Evolutionary conservation across 495 filamentous ascomycete species (phyloP), one percentile per base, ranked within the genome.

Genomic region (Podospora australis): DNA sequence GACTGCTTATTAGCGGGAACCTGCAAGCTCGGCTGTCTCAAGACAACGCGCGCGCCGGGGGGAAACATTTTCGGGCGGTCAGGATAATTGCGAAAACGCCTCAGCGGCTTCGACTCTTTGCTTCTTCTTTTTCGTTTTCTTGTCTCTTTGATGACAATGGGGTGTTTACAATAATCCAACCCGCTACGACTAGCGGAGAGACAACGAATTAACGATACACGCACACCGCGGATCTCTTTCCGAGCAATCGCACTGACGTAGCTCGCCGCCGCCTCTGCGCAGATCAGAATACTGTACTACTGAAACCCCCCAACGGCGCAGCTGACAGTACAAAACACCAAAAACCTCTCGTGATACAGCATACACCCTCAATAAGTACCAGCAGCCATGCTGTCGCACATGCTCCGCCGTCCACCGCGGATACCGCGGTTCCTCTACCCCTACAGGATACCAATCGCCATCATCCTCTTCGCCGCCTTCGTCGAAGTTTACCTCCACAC

Each of bases 221-320:
- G n/a, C n/a, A n/a, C n/a, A n/a, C n/a, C n/a, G n/a, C n/a, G n/a
- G n/a, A n/a, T n/a, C n/a, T n/a, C n/a, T n/a, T n/a, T 13, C 9
- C 32, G 32, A 17, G 5, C 14, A 36, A 17, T 36, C 32, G n/a
- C 32, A n/a, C 9, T 16, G 10, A n/a, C 9, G n/a, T n/a, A n/a
- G n/a, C n/a, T 67, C 65, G n/a, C 32, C 45, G 46, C 65, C 7
- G 56, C 54, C 16, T 47, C 39, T 3, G 53, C 72, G n/a, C n/a
- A 87, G 73, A 59, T 88, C 85, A 3, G n/a, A 17, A 36, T 16
- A 16, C 14, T 36, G 19, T 36, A 36, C 32, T 6, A 36, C 32
- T 36, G n/a, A n/a, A n/a, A n/a, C 32, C 13, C 30, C 11, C 11
- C 29, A 14, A 16, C 32, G 32, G 19, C 32, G 32, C n/a, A n/a